Base-by-base conservation (phyloP, 1,284 basidiomycete genomes). In the Rhodotorula sp. region DNA sequence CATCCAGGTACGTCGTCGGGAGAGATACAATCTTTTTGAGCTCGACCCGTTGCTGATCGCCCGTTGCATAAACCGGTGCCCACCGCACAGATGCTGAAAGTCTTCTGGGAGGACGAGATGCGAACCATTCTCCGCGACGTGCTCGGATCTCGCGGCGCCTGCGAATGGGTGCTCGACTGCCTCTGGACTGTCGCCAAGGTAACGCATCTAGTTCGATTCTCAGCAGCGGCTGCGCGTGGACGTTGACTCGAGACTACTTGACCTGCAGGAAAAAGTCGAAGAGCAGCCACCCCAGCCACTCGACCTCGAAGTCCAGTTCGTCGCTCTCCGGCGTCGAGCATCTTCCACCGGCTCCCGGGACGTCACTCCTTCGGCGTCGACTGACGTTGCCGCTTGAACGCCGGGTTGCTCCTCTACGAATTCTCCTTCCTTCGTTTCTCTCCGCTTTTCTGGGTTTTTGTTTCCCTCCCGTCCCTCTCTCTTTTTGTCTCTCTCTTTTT, bases 81-180 rank as follows among this genome's bases (percentile, higher is more conserved):
- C 70, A 68, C 78, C 68, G 67, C 79, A 49, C 73, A 79, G 70
- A 78, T 82, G 44, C 78, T 81, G 74, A 81, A 80, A 73, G 80
- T 80, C 61, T 73, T 82, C n/a, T 82, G 80, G 77, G 81, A 82
- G 67, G 71, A 74, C 48, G 80, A 81, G 68, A 80, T 81, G 73
- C 76, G 81, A 2, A 64, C 67, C n/a, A 76, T 81, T 48, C 72
- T 82, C 42, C 75, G 78, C 17, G 80, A 81, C 48, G 80, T 78
- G 29, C 79, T 79, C 64, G 74, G 81, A 26, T 79, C 77, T 68
- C 77, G 81, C 33, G 80, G 80, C 24, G 78, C 80, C 6, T 76
- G 77, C 53, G 81, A 82, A 62, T 81, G 79, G 67, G 75, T 80
- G 15, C 74, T 82, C 53, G 81, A 82, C 60, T 77, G 77, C 44